Evolutionary conservation across 148 eudicot genomes (phyloP), one percentile per base, ranked within the genome.

Genomic region (Camellia granthamiana): DNA sequence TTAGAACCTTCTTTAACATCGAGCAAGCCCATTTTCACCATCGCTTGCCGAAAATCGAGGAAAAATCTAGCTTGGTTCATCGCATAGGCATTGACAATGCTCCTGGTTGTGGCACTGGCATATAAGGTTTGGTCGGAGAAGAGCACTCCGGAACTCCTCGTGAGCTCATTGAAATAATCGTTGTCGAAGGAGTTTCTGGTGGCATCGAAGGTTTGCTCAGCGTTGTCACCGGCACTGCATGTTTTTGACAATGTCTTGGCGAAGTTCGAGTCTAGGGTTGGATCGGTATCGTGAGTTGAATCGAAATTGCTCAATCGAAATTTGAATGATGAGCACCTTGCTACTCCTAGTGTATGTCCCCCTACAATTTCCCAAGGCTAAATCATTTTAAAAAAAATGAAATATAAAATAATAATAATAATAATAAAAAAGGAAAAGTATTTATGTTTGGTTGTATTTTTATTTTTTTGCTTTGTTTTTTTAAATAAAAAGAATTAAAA

Each of bases 321-420:
- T 77, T 95, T 95, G 94, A 95, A 95, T 38, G 97, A 91, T 60
- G 94, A 84, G 78, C 97, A 95, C 77, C 97, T 86, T 69, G 98
- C 96, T 52, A 89, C 97, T 76, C 98, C 98, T 23, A 95, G 87
- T 15, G 98, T 95, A 58, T 95, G 98, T 3, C 83, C 98, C 59
- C 98, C 98, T 95, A 51, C 79, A 73, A 69, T 60, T n/a, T 7
- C 13, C 23, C 6, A 10, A 30, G 38, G 38, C 38, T 30, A 30
- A 30, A 30, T 30, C 1, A 30, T 30, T 30, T 30, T 30, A 1
- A 30, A 30, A 30, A 30, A 30, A 30, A 30, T 30, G 38, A 30
- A 30, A 30, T 30, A 30, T 30, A 30, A 1, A 30, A 30, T 30
- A 30, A 30, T 30, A 30, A 30, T 30, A 30, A 23, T 23, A 23